Evolutionary conservation across 257 asterid species (phyloP), one percentile per base, ranked within the genome.

Genomic region (Eustoma russellianum): DNA sequence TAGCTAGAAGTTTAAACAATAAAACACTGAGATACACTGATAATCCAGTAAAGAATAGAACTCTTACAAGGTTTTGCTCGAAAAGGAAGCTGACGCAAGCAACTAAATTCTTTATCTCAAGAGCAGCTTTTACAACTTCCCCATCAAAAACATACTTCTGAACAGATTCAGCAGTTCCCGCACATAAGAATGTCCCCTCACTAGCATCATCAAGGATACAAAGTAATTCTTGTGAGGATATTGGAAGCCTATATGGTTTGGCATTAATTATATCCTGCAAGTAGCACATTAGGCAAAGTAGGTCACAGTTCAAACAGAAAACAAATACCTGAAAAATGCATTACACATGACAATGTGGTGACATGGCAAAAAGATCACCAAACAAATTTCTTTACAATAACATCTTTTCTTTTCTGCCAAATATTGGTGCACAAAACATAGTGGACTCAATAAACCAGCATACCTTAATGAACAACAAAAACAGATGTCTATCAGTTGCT

Each of bases 171-270:
- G 96, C 94, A 33, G 88, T 79, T 33, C 99, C 99, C 41, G 87
- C 96, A 75, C 93, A 79, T 59, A 92, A 70, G 74, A 93, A 88
- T 57, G 99, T 85, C 55, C 80, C 70, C 78, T 93, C 99, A 65
- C 97, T 83, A 61, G 97, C 96, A 74, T 77, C 86, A 74, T 93
- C 99, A 75, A 93, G 97, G 73, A 83, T 64, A 60, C 77, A 68
- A 61, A 93, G 83, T 66, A 93, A 64, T 48, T 93, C 99, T 34
- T 59, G 65, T 2, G 99, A 81, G 67, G 94, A 73, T 61, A 81
- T 77, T 30, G 89, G 88, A 60, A 70, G 70, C 73, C 81, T 70
- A 61, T 87, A 66, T 56, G 81, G 77, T 69, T 73, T 75, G 30
- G 77, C 88, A 54, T 85, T 83, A 70, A 93, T 70, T 68, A 93